Percentiles rank a stretch among this genome's conserved stretches.
Conservation (phyloP, 352 stramenopile species). For the Phytophthora foliorum region DNA sequence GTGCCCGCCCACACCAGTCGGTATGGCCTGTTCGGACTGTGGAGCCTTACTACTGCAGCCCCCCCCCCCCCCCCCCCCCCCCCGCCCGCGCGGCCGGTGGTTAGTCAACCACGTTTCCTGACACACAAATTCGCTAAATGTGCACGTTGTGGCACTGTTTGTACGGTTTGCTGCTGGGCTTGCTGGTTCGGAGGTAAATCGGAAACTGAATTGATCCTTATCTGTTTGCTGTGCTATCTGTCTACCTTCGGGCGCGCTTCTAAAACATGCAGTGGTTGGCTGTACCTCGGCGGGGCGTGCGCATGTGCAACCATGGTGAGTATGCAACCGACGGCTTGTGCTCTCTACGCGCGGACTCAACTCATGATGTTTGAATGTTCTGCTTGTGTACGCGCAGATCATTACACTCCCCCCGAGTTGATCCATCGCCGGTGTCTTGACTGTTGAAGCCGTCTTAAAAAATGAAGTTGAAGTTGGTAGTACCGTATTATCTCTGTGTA, state of each 20-base stretch:
- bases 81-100: too few species aligned
- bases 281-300: neutral
- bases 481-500: neutral
- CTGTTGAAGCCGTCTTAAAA: neutral
- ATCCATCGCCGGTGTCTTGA: neutral
- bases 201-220: neutral
- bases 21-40: too few species aligned
- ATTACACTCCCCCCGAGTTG: constrained; percentile 6
- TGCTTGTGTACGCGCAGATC: constrained; percentile 2
- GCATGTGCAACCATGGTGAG: neutral
- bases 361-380: neutral
- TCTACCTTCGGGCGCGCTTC: neutral
- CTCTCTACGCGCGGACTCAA: constrained; percentile 1
- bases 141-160: too few species aligned
- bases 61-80: too few species aligned
- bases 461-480: constrained; percentile 7
- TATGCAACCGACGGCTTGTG: neutral
- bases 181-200: neutral
- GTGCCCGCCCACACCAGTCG: neutral
- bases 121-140: too few species aligned
- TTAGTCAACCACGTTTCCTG: too few species aligned
- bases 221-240: neutral
- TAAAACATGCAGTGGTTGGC: neutral
- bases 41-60: too few species aligned
- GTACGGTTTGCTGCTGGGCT: neutral